A percentile compares a stretch with the other conserved stretches of the same genome.
These are phyloP conservation scores for Claviceps citrina DNA, from an alignment of 2,329 filamentous ascomycete genomes.

Conservation along the genomic window DNA sequence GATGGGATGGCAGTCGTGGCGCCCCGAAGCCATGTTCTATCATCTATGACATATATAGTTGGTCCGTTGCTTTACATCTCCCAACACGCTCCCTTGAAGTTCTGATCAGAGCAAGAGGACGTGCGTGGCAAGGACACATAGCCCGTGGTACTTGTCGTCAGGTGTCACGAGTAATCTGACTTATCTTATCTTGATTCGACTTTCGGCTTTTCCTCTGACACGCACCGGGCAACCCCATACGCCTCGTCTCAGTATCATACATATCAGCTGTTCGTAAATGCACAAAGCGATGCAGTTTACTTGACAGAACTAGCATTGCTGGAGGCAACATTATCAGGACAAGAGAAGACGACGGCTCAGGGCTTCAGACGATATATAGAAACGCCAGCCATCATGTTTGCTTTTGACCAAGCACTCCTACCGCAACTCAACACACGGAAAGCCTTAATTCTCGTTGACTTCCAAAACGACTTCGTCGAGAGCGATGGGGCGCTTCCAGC, in stretches of 20 bases:
- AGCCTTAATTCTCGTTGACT: constrained; percentile 69
- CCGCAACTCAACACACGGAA: constrained; percentile 43
- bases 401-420: constrained; percentile 39
- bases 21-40: neutral
- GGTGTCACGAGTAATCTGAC: neutral
- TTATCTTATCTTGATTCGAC: neutral
- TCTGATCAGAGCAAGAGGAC: neutral
- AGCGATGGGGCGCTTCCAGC: constrained; percentile 53
- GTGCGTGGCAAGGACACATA: neutral
- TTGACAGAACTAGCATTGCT: neutral
- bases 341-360: neutral
- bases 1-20: neutral
- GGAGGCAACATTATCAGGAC: neutral
- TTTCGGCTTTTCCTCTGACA: neutral
- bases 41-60: neutral
- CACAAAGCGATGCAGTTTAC: neutral
- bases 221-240: neutral
- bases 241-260: neutral
- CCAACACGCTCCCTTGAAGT: neutral
- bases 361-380: neutral
- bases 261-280: neutral
- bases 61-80: neutral
- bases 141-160: neutral
- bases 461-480: constrained; percentile 79
- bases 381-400: constrained; percentile 28